These are phyloP conservation scores for Wickerhamiella australiensis DNA, from an alignment of 805 yeast genomes.

Conservation along the genomic window DNA sequence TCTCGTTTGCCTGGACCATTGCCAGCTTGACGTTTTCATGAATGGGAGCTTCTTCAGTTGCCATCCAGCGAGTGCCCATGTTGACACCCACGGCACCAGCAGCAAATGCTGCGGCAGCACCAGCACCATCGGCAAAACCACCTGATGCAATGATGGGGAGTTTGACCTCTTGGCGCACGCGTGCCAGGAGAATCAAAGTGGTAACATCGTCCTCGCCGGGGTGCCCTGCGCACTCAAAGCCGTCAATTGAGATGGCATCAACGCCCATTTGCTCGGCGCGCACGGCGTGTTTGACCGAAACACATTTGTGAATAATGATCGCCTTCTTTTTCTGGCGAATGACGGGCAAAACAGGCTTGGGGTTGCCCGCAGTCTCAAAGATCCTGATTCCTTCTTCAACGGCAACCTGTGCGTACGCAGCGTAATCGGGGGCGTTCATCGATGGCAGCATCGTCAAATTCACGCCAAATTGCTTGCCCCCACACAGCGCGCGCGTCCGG, in stretches of 20 bases:
- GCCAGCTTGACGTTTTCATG: constrained; percentile 21
- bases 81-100: constrained; percentile 26
- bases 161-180: constrained; percentile 23
- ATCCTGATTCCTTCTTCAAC: constrained; percentile 27
- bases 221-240: constrained; percentile 30
- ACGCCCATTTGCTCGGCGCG: constrained; percentile 27
- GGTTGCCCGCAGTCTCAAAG: constrained; percentile 29
- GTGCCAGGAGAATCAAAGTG: constrained; percentile 23
- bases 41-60: constrained; percentile 26
- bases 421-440: constrained; percentile 26
- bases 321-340: constrained; percentile 19
- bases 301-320: constrained; percentile 26
- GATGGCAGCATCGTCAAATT: constrained; percentile 28
- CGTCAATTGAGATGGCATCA: constrained; percentile 27
- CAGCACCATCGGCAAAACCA: constrained; percentile 27
- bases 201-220: constrained; percentile 29
- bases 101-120: constrained; percentile 27
- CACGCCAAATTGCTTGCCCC: constrained; percentile 25
- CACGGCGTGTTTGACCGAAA: constrained; percentile 24
- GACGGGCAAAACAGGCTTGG: constrained; percentile 22
- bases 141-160: constrained; percentile 28
- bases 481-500: constrained; percentile 19
- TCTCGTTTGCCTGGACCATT: constrained; percentile 22
- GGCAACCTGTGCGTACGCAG: constrained; percentile 25
- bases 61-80: constrained; percentile 28